Base-by-base conservation (phyloP, 257 asterid genomes). In the Petunia axillaris region DNA sequence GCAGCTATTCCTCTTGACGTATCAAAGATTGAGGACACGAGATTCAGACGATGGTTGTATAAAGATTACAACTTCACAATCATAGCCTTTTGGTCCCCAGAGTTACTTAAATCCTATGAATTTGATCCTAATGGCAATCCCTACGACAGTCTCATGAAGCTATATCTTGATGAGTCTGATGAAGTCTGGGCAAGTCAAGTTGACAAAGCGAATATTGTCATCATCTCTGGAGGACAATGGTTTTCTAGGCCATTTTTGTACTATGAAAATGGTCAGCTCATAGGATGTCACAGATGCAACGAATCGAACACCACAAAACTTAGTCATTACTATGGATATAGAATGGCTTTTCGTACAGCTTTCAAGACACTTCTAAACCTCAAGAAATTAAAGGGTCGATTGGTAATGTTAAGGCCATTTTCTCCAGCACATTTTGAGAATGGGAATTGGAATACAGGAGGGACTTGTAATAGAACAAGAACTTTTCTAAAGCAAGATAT, bases 351-450 rank as follows among this genome's bases (percentile, higher is more conserved):
- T 64, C 86, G 87, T 3, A 87, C 93, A 64, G 82, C 93, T 52
- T 84, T 84, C 63, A 81, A 54, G 82, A 80, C 82, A 1, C 48
- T 84, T 48, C 14, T 66, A 58, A 80, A 54, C 54, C 76, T 5
- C 41, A 7, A 75, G 43, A 59, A 37, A 2, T 85, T 74, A 81
- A 70, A 15, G 37, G 90, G 88, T 6, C 60, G 78, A 37, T 64
- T 86, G 44, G 74, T 80, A 60, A 78, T 88, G 62, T 44, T 91
- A 52, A 88, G 96, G 35, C 87, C 96, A 57, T 88, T 80, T 64
- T 84, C 94, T 44, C 96, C 96, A 53, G 84, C 90, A 77, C 96
- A 91, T 64, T 89, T 87, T 82, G 96, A 89, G 77, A 62, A 79
- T 10, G 96, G 93, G 15, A 77, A 39, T 11, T 91, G 93, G 94